Evolutionary conservation across 441 rosid species (phyloP).

Genomic region (Corymbia citriodora): DNA sequence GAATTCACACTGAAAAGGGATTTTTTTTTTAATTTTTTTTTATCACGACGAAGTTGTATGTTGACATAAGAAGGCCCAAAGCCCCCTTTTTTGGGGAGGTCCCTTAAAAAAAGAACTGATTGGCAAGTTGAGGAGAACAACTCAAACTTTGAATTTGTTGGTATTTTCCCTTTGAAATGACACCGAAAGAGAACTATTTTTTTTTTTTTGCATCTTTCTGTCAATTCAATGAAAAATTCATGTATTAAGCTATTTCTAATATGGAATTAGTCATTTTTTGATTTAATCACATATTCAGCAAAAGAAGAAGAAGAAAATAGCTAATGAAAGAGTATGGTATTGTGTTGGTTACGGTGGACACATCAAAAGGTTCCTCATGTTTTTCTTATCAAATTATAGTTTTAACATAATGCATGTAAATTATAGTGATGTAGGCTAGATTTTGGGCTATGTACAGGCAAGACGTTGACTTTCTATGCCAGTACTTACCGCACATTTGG

Average conservation of each 20-base stretch:
- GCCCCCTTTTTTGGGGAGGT: neutral
- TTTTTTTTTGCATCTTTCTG: neutral
- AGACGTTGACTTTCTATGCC: neutral
- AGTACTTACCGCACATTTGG: neutral
- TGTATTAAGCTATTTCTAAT: neutral
- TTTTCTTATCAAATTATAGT: neutral
- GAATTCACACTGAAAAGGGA: neutral
- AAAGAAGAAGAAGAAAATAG: neutral
- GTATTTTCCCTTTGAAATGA: neutral
- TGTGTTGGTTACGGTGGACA: neutral
- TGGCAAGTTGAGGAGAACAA: neutral
- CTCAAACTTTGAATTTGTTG: neutral
- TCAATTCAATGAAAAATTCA: neutral
- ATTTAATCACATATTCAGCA: neutral
- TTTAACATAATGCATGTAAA: neutral
- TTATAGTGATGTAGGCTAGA: neutral
- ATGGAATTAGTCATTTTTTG: neutral
- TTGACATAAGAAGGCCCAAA: neutral
- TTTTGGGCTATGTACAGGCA: neutral
- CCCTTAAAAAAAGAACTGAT: neutral
- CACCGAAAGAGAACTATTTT: neutral
- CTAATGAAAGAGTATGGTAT: neutral
- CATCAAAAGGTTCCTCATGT: neutral
- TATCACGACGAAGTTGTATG: neutral
- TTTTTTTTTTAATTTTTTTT: neutral